Conservation (phyloP, 2,329 filamentous ascomycete genomes). For the Coniochaeta sp. region DNA sequence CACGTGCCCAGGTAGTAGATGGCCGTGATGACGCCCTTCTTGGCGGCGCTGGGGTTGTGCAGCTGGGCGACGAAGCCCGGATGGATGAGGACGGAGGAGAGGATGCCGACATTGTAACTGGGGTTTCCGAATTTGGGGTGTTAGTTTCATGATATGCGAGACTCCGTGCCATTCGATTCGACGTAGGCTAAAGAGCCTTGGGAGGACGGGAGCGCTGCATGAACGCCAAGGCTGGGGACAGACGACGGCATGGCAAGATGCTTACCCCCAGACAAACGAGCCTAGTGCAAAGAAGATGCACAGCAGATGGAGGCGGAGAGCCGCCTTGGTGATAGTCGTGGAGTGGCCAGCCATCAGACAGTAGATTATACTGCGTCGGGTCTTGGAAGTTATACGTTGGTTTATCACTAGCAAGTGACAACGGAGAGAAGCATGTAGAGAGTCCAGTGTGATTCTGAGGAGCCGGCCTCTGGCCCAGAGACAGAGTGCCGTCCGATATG, state of each 20-base stretch:
- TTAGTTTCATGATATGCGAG: no score
- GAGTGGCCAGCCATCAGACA: neutral
- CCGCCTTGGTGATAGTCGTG: constrained; percentile 22
- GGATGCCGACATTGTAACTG: constrained; percentile 51
- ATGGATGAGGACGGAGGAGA: constrained; percentile 49
- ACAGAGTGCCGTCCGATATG: neutral
- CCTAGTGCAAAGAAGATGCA: constrained; percentile 48
- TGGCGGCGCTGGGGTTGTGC: constrained; percentile 32
- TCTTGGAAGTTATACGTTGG: no score
- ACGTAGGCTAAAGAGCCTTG: neutral
- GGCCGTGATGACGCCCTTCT: constrained; percentile 45
- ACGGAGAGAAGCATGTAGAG: neutral
- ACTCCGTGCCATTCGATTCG: neutral
- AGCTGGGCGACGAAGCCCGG: constrained; percentile 43
- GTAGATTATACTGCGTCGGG: neutral
- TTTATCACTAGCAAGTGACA: neutral
- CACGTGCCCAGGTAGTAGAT: constrained; percentile 53
- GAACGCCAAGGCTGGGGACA: neutral
- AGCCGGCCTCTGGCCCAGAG: neutral
- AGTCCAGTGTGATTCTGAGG: neutral
- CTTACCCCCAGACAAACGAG: constrained; percentile 49
- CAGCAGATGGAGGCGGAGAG: constrained; percentile 34
- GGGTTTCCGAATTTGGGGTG: neutral
- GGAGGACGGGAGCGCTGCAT: neutral
- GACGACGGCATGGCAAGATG: neutral